These are phyloP conservation scores for Boletus sp. DNA, from an alignment of 768 basidiomycete species.

Conservation along the genomic window DNA sequence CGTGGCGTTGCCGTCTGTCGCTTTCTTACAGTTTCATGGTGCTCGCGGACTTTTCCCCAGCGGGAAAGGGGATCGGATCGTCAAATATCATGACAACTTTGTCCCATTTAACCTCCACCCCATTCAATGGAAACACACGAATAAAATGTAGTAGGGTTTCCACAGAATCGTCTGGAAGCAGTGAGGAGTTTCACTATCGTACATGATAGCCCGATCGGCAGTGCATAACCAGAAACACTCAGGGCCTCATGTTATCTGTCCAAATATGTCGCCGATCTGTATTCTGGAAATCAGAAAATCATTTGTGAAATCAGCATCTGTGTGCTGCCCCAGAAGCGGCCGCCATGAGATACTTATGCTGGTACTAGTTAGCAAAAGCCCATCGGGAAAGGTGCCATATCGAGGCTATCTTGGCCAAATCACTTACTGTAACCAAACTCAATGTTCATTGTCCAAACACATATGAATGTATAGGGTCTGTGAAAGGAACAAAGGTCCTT, in stretches of 20 bases:
- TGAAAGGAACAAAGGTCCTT: not conserved
- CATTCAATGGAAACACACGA: not conserved
- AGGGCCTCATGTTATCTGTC: not conserved
- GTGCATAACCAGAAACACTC: not conserved
- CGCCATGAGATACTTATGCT: no score
- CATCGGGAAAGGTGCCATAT: no score
- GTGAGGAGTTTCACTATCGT: not conserved
- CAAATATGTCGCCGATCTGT: not conserved
- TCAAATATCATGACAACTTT: conserved; percentile 2
- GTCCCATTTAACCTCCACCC: not conserved
- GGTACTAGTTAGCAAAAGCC: no score
- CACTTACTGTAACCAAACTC: no score
- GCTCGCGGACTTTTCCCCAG: not conserved
- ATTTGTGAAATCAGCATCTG: not conserved
- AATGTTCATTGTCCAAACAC: no score
- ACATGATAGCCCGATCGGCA: not conserved
- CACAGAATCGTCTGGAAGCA: not conserved
- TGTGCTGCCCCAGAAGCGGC: not conserved
- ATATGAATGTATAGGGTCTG: no score
- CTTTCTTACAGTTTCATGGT: no score
- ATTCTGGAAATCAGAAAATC: conserved; percentile 1
- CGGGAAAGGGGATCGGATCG: conserved; percentile 7
- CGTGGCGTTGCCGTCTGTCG: not conserved
- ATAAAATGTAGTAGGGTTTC: not conserved
- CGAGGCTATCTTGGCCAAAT: no score